Percentiles rank a stretch among this genome's conserved stretches.
phyloP scores from a whole-genome alignment of 805 yeast species.

The Lipomyces sp. region DNA sequence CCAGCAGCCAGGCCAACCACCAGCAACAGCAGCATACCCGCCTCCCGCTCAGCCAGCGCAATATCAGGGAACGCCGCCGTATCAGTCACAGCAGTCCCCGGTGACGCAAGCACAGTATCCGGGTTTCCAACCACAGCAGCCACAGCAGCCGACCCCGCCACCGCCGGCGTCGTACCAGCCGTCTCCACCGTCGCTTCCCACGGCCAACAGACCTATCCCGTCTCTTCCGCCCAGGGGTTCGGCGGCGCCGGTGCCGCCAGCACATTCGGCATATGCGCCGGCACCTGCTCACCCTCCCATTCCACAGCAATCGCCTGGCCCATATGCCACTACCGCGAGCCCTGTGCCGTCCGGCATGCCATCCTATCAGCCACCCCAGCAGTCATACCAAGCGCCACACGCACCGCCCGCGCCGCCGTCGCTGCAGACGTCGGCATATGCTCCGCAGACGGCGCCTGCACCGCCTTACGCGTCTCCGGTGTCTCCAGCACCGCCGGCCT shows the following conservation, averaged over 20 bases:
- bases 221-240: conserved; percentile 25
- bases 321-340: too few relatives aligned
- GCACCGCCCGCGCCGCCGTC: neutral
- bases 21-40: neutral
- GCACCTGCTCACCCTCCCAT: neutral
- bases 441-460: conserved; percentile 3
- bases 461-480: neutral
- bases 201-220: conserved; percentile 12
- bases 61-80: neutral
- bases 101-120: neutral
- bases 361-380: conserved; percentile 13
- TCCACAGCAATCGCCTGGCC: neutral
- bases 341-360: too few relatives aligned
- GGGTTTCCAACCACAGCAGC: conserved; percentile 7
- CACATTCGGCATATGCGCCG: neutral
- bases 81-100: conserved; percentile 1
- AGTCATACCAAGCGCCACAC: neutral
- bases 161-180: conserved; percentile 1
- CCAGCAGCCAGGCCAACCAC: conserved; percentile 16
- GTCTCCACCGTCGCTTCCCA: conserved; percentile 1
- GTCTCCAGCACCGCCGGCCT: conserved; percentile 1
- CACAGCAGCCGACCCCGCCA: too few relatives aligned
- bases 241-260: conserved; percentile 9
- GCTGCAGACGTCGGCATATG: neutral
- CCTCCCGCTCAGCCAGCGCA: conserved; percentile 2